Evolutionary conservation across 495 filamentous ascomycete species (phyloP).

Genomic region (Trichoderma orchidacearum): DNA sequence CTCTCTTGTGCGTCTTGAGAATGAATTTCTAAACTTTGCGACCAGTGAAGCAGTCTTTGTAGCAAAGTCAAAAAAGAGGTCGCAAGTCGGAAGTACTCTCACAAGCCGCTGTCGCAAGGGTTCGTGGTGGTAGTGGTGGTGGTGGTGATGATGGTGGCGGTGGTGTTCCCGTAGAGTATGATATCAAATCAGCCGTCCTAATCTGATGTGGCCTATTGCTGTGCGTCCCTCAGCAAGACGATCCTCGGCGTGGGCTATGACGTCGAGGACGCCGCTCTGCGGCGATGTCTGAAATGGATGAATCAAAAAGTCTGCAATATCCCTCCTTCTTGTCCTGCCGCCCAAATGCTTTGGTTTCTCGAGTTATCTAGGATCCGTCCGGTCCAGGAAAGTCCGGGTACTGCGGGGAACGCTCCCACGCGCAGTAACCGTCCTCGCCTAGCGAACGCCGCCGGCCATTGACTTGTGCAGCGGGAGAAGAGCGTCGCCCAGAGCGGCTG

Average conservation of each 20-base stretch:
- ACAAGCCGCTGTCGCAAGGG: no score
- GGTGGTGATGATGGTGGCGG: no score
- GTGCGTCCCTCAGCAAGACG: background rate
- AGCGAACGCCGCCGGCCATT: slow-evolving; percentile 5
- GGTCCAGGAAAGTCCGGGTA: slow-evolving; percentile 2
- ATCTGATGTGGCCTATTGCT: background rate
- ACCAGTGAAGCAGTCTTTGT: no score
- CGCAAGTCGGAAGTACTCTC: no score
- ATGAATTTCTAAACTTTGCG: no score
- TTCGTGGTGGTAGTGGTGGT: no score
- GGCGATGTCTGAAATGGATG: background rate
- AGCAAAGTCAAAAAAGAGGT: no score
- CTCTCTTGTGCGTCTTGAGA: background rate
- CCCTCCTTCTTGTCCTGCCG: background rate
- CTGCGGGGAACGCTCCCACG: slow-evolving; percentile 4
- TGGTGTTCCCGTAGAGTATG: background rate
- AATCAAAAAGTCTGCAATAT: background rate
- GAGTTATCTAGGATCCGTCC: background rate
- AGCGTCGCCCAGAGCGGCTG: background rate
- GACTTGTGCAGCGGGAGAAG: background rate
- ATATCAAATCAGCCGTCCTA: background rate
- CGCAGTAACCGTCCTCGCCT: slow-evolving; percentile 1
- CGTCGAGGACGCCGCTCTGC: background rate
- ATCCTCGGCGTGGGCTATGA: background rate
- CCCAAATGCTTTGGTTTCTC: background rate